Percentiles rank a stretch among this genome's conserved stretches.
These are phyloP conservation scores for Filosporella fistucella DNA, from an alignment of 495 filamentous ascomycete species.

Conservation along the genomic window DNA sequence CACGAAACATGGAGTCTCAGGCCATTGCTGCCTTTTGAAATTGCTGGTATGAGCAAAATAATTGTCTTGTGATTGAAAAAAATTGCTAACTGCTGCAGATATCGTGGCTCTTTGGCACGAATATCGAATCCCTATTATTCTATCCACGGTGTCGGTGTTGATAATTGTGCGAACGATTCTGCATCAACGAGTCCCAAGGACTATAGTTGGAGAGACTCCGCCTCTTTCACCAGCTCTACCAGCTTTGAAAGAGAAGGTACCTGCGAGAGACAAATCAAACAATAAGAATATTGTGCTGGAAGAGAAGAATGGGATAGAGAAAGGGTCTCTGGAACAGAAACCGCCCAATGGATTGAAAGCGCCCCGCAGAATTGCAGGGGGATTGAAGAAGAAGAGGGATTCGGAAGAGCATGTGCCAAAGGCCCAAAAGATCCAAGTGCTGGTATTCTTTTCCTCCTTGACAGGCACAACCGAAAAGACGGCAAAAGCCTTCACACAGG, in stretches of 20 bases:
- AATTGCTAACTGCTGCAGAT: constrained; percentile 30
- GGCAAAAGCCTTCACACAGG: constrained; percentile 52
- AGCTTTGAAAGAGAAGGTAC: constrained; percentile 15
- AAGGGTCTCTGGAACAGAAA: no score
- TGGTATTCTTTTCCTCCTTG: constrained; percentile 86
- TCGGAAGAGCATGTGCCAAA: constrained; percentile 22
- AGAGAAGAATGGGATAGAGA: no score
- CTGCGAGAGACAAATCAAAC: constrained; percentile 15
- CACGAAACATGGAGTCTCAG: no score
- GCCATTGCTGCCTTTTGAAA: no score
- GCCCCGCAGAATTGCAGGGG: constrained; percentile 47
- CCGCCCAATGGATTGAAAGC: no score
- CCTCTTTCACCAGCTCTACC: constrained; percentile 24
- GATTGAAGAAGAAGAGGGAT: constrained; percentile 27
- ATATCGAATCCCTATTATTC: constrained; percentile 45
- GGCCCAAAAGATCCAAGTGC: constrained; percentile 64
- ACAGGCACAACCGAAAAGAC: constrained; percentile 72
- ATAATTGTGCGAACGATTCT: constrained; percentile 36
- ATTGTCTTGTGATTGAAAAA: no score
- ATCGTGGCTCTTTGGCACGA: constrained; percentile 50
- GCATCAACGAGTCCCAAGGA: constrained; percentile 25
- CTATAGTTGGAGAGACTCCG: constrained; percentile 19
- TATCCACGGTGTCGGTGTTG: constrained; percentile 34
- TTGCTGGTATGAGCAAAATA: neutral
- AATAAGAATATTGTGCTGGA: neutral